Evolutionary conservation across 257 asterid species (phyloP).

Genomic region (Anisodus tanguticus): DNA sequence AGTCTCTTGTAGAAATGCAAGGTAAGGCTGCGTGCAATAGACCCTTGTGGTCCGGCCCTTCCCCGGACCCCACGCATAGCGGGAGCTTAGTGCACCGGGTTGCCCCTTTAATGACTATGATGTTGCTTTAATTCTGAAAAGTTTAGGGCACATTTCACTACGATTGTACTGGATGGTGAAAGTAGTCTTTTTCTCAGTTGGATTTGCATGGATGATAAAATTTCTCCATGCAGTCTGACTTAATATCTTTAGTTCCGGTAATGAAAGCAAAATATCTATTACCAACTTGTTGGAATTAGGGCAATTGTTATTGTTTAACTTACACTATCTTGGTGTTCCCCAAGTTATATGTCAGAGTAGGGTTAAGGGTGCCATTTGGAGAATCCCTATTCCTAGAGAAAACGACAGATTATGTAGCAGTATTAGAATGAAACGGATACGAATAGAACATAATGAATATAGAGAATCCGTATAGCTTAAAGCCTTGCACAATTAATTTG

Average conservation of each 20-base stretch:
- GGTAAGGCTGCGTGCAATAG: too few relatives aligned
- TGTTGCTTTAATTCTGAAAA: slow-evolving; percentile 7
- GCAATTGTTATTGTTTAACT: not conserved
- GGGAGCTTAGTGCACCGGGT: too few relatives aligned
- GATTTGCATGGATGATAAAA: slow-evolving; percentile 1
- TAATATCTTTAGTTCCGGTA: not conserved
- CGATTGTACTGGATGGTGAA: slow-evolving; percentile 15
- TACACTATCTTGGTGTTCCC: not conserved
- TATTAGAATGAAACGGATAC: not conserved
- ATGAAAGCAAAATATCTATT: not conserved
- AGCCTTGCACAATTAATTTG: not conserved
- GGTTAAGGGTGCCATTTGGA: not conserved
- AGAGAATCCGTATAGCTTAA: not conserved
- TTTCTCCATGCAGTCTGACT: not conserved
- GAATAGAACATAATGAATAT: not conserved
- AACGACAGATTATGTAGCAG: not conserved
- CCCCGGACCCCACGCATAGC: too few relatives aligned
- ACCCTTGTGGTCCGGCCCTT: too few relatives aligned
- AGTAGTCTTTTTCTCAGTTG: slow-evolving; percentile 18
- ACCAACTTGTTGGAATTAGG: slow-evolving; percentile 15
- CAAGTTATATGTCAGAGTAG: not conserved
- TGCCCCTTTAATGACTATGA: not conserved
- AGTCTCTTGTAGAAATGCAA: too few relatives aligned
- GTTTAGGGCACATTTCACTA: not conserved
- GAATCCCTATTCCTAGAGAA: not conserved